Conservation (phyloP, 1,284 basidiomycete species). For the Grifola frondosa region DNA sequence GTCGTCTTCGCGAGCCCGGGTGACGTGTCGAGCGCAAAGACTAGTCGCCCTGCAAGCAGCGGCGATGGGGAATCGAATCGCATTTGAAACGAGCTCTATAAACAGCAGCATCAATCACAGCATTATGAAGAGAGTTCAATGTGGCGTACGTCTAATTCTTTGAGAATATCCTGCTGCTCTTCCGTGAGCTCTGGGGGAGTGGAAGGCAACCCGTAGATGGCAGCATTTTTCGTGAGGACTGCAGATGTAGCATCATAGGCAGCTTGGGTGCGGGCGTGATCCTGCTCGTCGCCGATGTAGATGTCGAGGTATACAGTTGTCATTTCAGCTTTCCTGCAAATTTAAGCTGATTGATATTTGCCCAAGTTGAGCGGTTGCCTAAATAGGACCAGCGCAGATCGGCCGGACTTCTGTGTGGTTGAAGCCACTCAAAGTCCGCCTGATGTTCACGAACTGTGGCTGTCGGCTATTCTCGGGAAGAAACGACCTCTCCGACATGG, state of each 20-base stretch:
- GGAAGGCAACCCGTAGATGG: conserved; percentile 40
- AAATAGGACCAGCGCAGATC: too few relatives aligned
- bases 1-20: conserved; percentile 44
- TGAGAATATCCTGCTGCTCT: conserved; percentile 43
- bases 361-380: too few relatives aligned
- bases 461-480: too few relatives aligned
- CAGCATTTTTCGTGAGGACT: conserved; percentile 38
- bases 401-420: too few relatives aligned
- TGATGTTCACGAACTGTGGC: too few relatives aligned
- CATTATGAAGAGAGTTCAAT: background rate
- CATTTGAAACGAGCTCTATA: conserved; percentile 32
- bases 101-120: conserved; percentile 1
- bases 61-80: conserved; percentile 37
- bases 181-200: conserved; percentile 38
- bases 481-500: too few relatives aligned
- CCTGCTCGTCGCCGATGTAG: conserved; percentile 38
- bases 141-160: conserved; percentile 38
- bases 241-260: conserved; percentile 33
- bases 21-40: conserved; percentile 39
- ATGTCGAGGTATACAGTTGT: conserved; percentile 43
- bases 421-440: too few relatives aligned
- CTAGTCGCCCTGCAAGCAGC: conserved; percentile 37
- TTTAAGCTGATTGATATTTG: too few relatives aligned
- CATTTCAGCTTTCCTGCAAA: too few relatives aligned
- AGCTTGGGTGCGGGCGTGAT: conserved; percentile 29